These are phyloP conservation scores for Coemansia reversa DNA, from an alignment of 192 early-diverging fungal species.

Conservation along the genomic window DNA sequence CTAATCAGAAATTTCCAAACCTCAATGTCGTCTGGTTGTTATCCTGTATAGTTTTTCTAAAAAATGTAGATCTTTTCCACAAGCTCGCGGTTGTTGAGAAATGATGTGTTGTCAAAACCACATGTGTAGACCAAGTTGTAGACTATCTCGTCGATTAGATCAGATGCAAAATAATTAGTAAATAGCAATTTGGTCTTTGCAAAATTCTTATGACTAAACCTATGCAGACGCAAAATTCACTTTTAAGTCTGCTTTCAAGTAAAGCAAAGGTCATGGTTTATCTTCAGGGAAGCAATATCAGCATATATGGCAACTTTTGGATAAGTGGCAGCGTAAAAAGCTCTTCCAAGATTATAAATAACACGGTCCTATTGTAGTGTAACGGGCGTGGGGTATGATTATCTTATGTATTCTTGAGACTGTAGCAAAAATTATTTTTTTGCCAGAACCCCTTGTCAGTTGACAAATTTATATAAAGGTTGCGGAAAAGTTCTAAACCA, in stretches of 20 bases:
- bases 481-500: constrained; percentile 25
- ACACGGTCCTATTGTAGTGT: constrained; percentile 14
- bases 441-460: neutral
- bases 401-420: neutral
- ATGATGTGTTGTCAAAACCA: constrained; percentile 9
- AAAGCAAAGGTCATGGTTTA: constrained; percentile 6
- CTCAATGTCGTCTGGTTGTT: constrained; percentile 9
- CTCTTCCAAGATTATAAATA: constrained; percentile 36
- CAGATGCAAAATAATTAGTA: constrained; percentile 20
- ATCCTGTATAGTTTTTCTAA: too few relatives aligned
- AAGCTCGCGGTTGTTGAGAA: constrained; percentile 15
- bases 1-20: constrained; percentile 45
- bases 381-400: constrained; percentile 24
- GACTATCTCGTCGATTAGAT: constrained; percentile 15
- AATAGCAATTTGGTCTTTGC: constrained; percentile 6
- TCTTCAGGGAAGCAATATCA: neutral
- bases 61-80: constrained; percentile 5
- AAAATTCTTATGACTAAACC: constrained; percentile 18
- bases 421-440: neutral
- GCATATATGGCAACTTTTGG: constrained; percentile 16
- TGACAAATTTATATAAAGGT: neutral
- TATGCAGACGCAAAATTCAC: constrained; percentile 35
- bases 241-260: constrained; percentile 19
- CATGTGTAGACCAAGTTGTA: constrained; percentile 13
- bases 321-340: constrained; percentile 14